These are phyloP conservation scores for Aurantiochytrium sp. DNA, from an alignment of 108 stramenopile genomes.

Conservation along the genomic window DNA sequence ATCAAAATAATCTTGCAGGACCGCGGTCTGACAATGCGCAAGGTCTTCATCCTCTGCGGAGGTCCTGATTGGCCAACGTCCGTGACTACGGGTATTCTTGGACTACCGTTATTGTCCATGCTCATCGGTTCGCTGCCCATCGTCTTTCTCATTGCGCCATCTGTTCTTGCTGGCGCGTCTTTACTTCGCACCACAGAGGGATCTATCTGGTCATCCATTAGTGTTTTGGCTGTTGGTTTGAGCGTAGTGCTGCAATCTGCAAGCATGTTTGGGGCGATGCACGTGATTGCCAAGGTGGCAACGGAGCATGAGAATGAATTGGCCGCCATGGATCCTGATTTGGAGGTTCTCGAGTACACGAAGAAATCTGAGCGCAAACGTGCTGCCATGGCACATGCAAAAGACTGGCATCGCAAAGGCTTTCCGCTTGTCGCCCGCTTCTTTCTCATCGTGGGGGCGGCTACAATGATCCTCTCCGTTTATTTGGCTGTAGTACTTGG, in stretches of 20 bases:
- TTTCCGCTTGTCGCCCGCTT: background rate
- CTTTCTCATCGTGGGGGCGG: background rate
- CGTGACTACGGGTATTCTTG: constrained; percentile 58
- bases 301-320: background rate
- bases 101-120: constrained; percentile 44
- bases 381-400: background rate
- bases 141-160: constrained; percentile 51
- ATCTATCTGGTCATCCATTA: background rate
- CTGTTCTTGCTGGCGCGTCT: constrained; percentile 51
- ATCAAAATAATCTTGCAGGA: background rate
- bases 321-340: background rate
- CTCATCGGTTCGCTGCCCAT: constrained; percentile 56
- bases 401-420: background rate
- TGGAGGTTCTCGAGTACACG: background rate
- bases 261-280: background rate
- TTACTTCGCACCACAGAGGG: background rate
- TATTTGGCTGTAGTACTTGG: background rate
- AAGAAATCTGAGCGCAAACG: background rate
- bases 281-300: background rate
- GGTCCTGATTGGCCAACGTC: constrained; percentile 60
- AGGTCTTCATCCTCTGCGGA: constrained; percentile 51
- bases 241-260: background rate
- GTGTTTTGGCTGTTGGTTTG: background rate
- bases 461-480: background rate
- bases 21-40: background rate